phyloP scores from a whole-genome alignment of 805 yeast species.

The Metschnikowia aberdeeniae region DNA sequence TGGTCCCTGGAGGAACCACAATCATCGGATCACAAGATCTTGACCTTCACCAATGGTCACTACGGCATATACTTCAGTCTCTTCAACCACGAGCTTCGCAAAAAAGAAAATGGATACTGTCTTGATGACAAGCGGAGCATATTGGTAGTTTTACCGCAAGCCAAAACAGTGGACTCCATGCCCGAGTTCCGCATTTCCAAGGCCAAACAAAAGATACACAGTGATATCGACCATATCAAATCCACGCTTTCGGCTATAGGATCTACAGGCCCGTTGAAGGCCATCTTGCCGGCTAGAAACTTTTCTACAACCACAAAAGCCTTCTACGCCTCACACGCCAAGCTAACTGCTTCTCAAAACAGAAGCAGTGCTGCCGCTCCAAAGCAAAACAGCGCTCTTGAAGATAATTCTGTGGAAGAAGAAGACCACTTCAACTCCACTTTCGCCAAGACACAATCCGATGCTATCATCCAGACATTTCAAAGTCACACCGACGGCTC shows the following conservation, averaged over 20 bases:
- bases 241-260: constrained; percentile 21
- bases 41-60: constrained; percentile 37
- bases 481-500: constrained; percentile 14
- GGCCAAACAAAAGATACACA: constrained; percentile 27
- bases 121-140: constrained; percentile 5
- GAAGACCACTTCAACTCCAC: constrained; percentile 17
- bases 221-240: constrained; percentile 24
- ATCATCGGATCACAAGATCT: constrained; percentile 20
- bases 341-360: not conserved
- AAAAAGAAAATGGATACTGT: constrained; percentile 14
- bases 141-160: constrained; percentile 9
- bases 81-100: constrained; percentile 31
- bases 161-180: not conserved
- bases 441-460: constrained; percentile 20
- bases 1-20: constrained; percentile 26
- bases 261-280: constrained; percentile 7
- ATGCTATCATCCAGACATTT: constrained; percentile 19
- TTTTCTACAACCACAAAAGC: constrained; percentile 7
- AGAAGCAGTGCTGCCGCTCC: not conserved
- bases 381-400: not conserved
- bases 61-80: constrained; percentile 41
- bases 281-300: constrained; percentile 7
- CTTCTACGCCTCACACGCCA: not conserved
- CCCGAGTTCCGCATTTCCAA: constrained; percentile 28
- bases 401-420: not conserved